A percentile compares a stretch with the other conserved stretches of the same genome.
phyloP scores from a whole-genome alignment of 164 flowering plant genomes.

The Sedum album region DNA sequence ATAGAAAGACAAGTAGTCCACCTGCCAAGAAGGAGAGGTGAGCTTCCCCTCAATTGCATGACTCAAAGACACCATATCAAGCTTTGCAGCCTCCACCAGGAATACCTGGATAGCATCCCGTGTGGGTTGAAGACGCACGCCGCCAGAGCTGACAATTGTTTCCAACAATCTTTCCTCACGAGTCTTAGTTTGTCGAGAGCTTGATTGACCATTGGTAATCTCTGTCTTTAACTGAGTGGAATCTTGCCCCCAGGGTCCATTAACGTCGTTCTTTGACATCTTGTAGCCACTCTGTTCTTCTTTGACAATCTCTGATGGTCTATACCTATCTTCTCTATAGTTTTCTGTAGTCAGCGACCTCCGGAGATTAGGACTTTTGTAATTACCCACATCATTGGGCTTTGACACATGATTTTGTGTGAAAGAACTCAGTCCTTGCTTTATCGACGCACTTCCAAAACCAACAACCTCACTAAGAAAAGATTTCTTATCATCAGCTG shows the following conservation, averaged over 20 bases:
- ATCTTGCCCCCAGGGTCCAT: conserved; percentile 63
- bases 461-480: conserved; percentile 92
- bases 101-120: conserved; percentile 86
- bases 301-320: conserved; percentile 30
- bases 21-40: conserved; percentile 92
- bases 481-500: conserved; percentile 75
- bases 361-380: conserved; percentile 63
- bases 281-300: conserved; percentile 35
- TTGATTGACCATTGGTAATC: conserved; percentile 32
- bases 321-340: conserved; percentile 43
- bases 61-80: conserved; percentile 68
- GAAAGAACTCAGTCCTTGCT: conserved; percentile 64
- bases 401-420: conserved; percentile 50
- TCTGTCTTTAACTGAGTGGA: conserved; percentile 28
- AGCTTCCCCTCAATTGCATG: conserved; percentile 80
- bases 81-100: conserved; percentile 70
- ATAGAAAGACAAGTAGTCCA: conserved; percentile 11
- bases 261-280: conserved; percentile 25
- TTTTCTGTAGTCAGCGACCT: conserved; percentile 70
- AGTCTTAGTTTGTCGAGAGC: conserved; percentile 42
- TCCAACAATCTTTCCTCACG: conserved; percentile 84
- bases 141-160: conserved; percentile 85
- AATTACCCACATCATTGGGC: conserved; percentile 67
- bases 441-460: conserved; percentile 83
- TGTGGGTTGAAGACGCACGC: conserved; percentile 91